These are phyloP conservation scores for Fusarium haematococcum DNA, from an alignment of 2,329 filamentous ascomycete genomes.

Conservation along the genomic window DNA sequence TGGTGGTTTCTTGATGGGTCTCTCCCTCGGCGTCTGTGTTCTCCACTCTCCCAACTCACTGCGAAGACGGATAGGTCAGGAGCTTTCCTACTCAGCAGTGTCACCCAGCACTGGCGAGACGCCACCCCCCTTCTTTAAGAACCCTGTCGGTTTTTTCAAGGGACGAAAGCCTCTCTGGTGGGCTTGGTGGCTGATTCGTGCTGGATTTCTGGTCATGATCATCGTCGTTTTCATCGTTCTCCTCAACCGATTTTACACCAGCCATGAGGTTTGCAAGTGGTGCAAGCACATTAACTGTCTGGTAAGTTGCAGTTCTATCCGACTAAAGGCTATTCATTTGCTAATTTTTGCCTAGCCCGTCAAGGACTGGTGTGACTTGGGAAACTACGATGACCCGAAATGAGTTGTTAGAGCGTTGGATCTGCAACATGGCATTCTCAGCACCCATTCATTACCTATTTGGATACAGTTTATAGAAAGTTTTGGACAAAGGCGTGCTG, in stretches of 20 bases:
- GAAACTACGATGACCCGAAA: slow-evolving; percentile 48
- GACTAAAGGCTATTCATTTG: not conserved
- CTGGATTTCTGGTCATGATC: slow-evolving; percentile 80
- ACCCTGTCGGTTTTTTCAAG: slow-evolving; percentile 85
- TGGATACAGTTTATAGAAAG: slow-evolving; percentile 4
- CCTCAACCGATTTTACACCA: slow-evolving; percentile 89
- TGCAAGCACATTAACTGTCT: slow-evolving; percentile 96
- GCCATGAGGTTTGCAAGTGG: slow-evolving; percentile 81
- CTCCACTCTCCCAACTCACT: slow-evolving; percentile 88
- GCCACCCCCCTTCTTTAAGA: slow-evolving; percentile 68
- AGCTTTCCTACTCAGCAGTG: slow-evolving; percentile 79
- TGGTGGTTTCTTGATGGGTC: slow-evolving; percentile 92
- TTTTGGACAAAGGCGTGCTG: slow-evolving; percentile 23
- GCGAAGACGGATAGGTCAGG: slow-evolving; percentile 77
- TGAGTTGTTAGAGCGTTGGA: not conserved
- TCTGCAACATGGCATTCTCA: not conserved
- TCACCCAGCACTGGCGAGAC: slow-evolving; percentile 61
- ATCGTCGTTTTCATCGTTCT: slow-evolving; percentile 88
- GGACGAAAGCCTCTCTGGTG: slow-evolving; percentile 95
- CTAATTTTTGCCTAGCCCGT: slow-evolving; percentile 62
- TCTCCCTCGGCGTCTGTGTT: slow-evolving; percentile 87
- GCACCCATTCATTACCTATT: not conserved
- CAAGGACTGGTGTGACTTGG: slow-evolving; percentile 74
- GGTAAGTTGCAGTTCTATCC: slow-evolving; percentile 68
- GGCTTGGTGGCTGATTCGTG: slow-evolving; percentile 94